Evolutionary conservation across 2,329 filamentous ascomycete species (phyloP).

Genomic region (Botrytis aclada): DNA sequence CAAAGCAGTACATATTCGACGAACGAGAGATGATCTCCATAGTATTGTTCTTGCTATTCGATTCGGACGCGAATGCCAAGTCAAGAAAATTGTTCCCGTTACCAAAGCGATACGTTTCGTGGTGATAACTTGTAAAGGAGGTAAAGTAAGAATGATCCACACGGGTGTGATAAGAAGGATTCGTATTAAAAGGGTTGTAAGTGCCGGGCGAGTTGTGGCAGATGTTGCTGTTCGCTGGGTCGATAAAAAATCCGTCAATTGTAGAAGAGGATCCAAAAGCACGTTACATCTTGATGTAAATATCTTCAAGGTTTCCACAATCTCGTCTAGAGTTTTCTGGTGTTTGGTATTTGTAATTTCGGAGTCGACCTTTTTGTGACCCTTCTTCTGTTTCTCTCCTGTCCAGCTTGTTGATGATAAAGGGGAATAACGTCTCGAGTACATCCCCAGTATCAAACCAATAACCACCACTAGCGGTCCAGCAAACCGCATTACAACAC

Average conservation of each 20-base stretch:
- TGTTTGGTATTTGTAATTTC: constrained; percentile 68
- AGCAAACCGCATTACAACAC: constrained; percentile 73
- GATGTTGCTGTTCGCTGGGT: constrained; percentile 88
- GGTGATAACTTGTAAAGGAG: constrained; percentile 81
- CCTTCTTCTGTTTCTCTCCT: constrained; percentile 54
- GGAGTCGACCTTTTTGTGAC: constrained; percentile 45
- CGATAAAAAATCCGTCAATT: constrained; percentile 88
- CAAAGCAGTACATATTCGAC: constrained; percentile 65
- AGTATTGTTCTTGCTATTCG: constrained; percentile 82
- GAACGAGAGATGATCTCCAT: constrained; percentile 79
- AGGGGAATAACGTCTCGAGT: constrained; percentile 82
- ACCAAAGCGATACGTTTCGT: constrained; percentile 80
- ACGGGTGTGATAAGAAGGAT: constrained; percentile 84
- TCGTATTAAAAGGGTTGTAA: constrained; percentile 85
- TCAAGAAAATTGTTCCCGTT: constrained; percentile 80
- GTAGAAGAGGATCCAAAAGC: constrained; percentile 81
- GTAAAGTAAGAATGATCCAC: constrained; percentile 80
- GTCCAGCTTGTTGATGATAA: constrained; percentile 81
- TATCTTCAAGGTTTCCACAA: constrained; percentile 86
- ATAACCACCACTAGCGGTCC: constrained; percentile 81
- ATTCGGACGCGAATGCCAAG: constrained; percentile 87
- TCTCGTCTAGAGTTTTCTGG: constrained; percentile 95
- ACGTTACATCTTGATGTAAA: constrained; percentile 92
- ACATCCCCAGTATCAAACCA: constrained; percentile 85
- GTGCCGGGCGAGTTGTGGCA: constrained; percentile 82